These are phyloP conservation scores for Alliaria petiolata DNA, from an alignment of 345 rosid species.

Conservation along the genomic window DNA sequence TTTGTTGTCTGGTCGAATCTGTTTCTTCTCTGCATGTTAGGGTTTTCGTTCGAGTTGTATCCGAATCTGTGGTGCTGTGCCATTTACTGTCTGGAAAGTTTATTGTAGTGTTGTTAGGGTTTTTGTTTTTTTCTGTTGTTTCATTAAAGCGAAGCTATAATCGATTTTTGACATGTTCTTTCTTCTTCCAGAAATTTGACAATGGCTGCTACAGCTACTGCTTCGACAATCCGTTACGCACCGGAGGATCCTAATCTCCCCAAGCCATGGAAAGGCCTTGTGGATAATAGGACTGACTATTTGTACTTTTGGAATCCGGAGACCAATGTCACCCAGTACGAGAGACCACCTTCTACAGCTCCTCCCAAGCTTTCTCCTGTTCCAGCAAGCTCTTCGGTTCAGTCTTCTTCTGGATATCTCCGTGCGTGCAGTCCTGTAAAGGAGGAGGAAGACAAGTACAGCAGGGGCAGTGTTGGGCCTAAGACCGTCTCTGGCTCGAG, in stretches of 20 bases:
- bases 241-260: slow-evolving; percentile 95
- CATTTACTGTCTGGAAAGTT: no score
- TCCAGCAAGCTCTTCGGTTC: slow-evolving; percentile 56
- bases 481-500: slow-evolving; percentile 46
- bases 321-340: slow-evolving; percentile 95
- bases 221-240: slow-evolving; percentile 67
- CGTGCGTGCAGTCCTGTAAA: slow-evolving; percentile 45
- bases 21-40: slow-evolving; percentile 26
- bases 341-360: slow-evolving; percentile 51
- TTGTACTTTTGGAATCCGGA: slow-evolving; percentile 97
- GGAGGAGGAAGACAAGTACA: slow-evolving; percentile 54
- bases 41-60: slow-evolving; percentile 13
- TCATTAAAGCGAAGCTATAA: not conserved
- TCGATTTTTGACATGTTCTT: not conserved
- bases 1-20: not conserved
- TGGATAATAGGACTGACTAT: slow-evolving; percentile 89
- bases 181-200: not conserved
- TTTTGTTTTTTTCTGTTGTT: not conserved
- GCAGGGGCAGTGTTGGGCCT: slow-evolving; percentile 36
- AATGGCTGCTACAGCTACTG: slow-evolving; percentile 76
- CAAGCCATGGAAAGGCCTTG: slow-evolving; percentile 95
- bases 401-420: slow-evolving; percentile 39
- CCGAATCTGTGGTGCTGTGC: not conserved
- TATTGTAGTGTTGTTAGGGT: not conserved
- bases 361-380: slow-evolving; percentile 36